Evolutionary conservation across 257 asterid genomes (phyloP), one percentile per base, ranked within the genome.

Genomic region (Nicotiana undulata): DNA sequence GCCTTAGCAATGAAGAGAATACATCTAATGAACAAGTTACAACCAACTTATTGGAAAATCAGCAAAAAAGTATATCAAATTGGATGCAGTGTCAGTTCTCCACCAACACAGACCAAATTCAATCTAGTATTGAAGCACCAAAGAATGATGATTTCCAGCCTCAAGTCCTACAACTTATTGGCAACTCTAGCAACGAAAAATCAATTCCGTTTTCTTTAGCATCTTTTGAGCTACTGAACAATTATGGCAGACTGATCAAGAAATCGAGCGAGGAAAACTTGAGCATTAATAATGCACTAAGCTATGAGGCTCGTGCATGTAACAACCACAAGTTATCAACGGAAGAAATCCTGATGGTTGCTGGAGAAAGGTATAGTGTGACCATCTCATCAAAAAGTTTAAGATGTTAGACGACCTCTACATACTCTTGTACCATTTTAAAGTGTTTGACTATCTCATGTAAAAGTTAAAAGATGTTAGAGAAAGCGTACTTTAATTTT

Each of bases 281-380:
- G 66, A 56, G 68, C 26, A 13, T 4, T 63, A 44, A 22, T 67
- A 64, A 28, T 63, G 31, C 82, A 24, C 53, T 9, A 31, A 53
- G 9, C 16, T 37, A 55, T 49, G 81, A 67, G 58, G 44, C 20
- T 4, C 32, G 20, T 16, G 78, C 26, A 72, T 59, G 61, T 24
- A 46, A 46, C 2, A 15, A 66, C 59, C 76, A 59, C 34, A 85
- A 80, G 56, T 26, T 91, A n/a, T 84, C 93, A 28, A 70, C 85
- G 37, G 89, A 83, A 17, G 93, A 92, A 28, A 88, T 86, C 63
- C 29, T 92, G 66, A 90, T 85, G 85, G 31, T 86, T 56, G 95
- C 91, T 4, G 95, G 93, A 58, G 93, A 89, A 79, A 88, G 87
- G 63, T 70, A 70, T 70, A 4, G 3, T 20, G 20, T 44, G 58